A percentile compares a stretch with the other conserved stretches of the same genome.
Conservation (phyloP, 805 yeast species). For the Jamesozyma hellenica region DNA sequence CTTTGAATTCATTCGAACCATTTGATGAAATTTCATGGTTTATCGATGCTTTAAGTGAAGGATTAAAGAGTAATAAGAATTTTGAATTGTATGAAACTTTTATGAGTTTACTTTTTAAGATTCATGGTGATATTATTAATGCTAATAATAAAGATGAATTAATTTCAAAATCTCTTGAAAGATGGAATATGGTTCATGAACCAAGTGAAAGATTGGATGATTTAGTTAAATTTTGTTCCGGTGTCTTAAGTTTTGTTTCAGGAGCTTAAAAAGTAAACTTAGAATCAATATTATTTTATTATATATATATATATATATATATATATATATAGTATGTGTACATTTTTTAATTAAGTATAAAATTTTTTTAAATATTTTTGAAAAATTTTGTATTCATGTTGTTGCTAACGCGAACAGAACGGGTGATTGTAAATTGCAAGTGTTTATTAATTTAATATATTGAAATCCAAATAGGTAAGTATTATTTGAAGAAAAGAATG, state of each 20-base stretch:
- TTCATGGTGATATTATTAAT: constrained; percentile 73
- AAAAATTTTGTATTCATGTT: too few species aligned
- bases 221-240: constrained; percentile 68
- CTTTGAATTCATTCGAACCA: constrained; percentile 59
- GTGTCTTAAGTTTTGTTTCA: constrained; percentile 55
- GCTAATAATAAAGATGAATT: constrained; percentile 30
- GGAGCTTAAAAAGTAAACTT: constrained; percentile 8
- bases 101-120: constrained; percentile 59
- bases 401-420: too few species aligned
- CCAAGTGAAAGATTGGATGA: constrained; percentile 49
- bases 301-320: background rate
- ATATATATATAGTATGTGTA: too few species aligned
- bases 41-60: constrained; percentile 54
- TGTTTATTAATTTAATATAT: too few species aligned
- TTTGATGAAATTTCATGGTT: constrained; percentile 56
- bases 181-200: constrained; percentile 39
- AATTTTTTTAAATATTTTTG: too few species aligned
- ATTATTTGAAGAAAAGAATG: too few species aligned
- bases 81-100: constrained; percentile 77
- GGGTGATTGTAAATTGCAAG: too few species aligned
- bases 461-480: too few species aligned
- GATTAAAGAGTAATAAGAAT: constrained; percentile 45
- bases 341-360: too few species aligned
- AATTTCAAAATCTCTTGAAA: constrained; percentile 38
- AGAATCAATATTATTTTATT: background rate